A percentile compares a stretch with the other conserved stretches of the same genome.
phyloP scores from a whole-genome alignment of 352 stramenopile species.

The Lagenidium giganteum region DNA sequence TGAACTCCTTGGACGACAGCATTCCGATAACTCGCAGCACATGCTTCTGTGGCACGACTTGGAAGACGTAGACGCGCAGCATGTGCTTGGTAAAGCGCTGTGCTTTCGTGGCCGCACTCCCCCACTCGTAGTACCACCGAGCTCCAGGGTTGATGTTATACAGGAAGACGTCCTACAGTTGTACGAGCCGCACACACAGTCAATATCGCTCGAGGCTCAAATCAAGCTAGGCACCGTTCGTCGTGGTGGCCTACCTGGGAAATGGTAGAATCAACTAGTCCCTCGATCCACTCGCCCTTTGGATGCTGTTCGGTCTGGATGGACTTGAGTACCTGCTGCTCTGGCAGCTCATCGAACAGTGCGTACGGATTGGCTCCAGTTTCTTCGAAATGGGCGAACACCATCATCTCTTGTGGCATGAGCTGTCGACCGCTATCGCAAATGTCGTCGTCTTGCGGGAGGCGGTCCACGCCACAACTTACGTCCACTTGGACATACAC shows the following conservation, averaged over 20 bases:
- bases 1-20: slow-evolving; percentile 43
- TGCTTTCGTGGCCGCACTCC: slow-evolving; percentile 52
- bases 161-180: slow-evolving; percentile 12
- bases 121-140: slow-evolving; percentile 73
- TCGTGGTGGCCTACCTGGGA: slow-evolving; percentile 11
- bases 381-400: slow-evolving; percentile 58
- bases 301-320: slow-evolving; percentile 55
- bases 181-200: too few relatives aligned
- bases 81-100: slow-evolving; percentile 62
- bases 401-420: too few relatives aligned
- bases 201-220: too few relatives aligned
- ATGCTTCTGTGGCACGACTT: slow-evolving; percentile 15
- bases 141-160: slow-evolving; percentile 53
- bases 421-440: background rate
- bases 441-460: slow-evolving; percentile 6
- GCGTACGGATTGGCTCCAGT: slow-evolving; percentile 17
- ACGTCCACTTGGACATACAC: slow-evolving; percentile 39
- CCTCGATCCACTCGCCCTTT: slow-evolving; percentile 63
- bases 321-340: slow-evolving; percentile 21
- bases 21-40: slow-evolving; percentile 34
- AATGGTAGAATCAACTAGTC: slow-evolving; percentile 13
- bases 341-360: slow-evolving; percentile 14
- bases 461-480: too few relatives aligned
- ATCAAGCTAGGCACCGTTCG: too few relatives aligned
- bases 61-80: slow-evolving; percentile 48